Conservation (phyloP, 1,284 basidiomycete species). For the Cryptococcus sp. region DNA sequence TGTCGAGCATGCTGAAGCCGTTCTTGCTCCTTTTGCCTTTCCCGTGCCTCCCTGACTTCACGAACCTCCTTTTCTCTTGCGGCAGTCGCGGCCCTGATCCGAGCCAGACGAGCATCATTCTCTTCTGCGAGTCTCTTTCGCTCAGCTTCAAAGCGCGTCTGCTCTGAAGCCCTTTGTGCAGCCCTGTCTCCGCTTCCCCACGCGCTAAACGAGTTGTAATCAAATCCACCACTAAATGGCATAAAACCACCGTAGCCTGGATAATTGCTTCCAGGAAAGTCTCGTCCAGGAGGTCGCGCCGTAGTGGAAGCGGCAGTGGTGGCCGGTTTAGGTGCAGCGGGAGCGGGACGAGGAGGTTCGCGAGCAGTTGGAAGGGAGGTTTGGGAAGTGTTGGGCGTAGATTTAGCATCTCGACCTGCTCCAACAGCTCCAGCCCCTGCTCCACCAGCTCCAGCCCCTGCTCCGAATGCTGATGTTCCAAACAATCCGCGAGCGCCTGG, state of each 20-base stretch:
- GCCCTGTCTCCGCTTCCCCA: no score
- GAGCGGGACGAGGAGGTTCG: neutral
- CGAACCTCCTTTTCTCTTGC: slow-evolving; percentile 13
- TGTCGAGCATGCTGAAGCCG: neutral
- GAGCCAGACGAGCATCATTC: no score
- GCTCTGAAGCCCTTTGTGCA: no score
- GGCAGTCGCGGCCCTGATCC: neutral
- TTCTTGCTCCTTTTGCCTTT: slow-evolving; percentile 5
- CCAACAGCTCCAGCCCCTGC: neutral
- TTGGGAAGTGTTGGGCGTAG: slow-evolving; percentile 7
- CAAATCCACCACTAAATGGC: neutral
- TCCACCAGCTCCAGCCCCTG: neutral
- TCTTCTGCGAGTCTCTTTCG: no score
- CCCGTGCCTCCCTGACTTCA: slow-evolving; percentile 6
- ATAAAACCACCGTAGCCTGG: neutral
- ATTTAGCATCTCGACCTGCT: slow-evolving; percentile 4
- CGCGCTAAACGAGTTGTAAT: neutral
- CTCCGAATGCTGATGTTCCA: neutral
- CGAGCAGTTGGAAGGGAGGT: slow-evolving; percentile 10
- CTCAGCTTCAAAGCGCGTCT: no score
- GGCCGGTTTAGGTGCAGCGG: slow-evolving; percentile 5
- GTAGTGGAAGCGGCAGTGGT: slow-evolving; percentile 1
- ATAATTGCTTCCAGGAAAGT: neutral
- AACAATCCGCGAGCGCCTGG: neutral
- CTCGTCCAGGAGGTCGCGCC: slow-evolving; percentile 1